A percentile compares a stretch with the other conserved stretches of the same genome.
Conservation (phyloP, 345 rosid genomes). For the Iberis pinnata region DNA sequence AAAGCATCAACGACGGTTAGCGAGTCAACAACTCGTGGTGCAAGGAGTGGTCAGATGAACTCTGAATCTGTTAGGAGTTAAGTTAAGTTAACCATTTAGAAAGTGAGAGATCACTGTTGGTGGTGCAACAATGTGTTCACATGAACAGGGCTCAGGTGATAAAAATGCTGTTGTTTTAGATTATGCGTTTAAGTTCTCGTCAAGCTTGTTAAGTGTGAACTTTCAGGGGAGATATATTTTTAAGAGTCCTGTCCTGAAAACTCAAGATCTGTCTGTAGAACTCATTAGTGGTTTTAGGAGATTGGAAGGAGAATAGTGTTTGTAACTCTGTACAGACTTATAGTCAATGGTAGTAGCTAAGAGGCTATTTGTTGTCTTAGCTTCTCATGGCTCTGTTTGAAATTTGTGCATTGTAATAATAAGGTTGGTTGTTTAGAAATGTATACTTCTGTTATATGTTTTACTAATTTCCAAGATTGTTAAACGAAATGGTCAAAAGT, state of each 20-base stretch:
- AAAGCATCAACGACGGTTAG: conserved; percentile 35
- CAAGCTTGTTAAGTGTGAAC: too few species aligned
- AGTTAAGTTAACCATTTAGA: conserved; percentile 9
- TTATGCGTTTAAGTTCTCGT: conserved; percentile 14
- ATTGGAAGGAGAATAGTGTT: conserved; percentile 27
- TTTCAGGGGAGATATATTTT: conserved; percentile 44
- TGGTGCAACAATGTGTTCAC: neutral
- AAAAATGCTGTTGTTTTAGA: conserved; percentile 1
- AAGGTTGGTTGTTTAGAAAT: too few species aligned
- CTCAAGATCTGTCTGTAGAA: too few species aligned
- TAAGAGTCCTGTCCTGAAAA: conserved; percentile 48
- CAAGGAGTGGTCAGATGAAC: conserved; percentile 42
- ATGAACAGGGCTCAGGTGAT: conserved; percentile 18
- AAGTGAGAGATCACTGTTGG: neutral
- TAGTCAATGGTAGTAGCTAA: too few species aligned
- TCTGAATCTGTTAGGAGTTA: conserved; percentile 67
- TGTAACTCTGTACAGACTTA: too few species aligned
- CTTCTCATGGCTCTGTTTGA: conserved; percentile 8
- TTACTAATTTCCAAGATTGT: too few species aligned
- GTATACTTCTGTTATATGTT: too few species aligned
- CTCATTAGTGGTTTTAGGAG: conserved; percentile 23
- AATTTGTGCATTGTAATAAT: conserved; percentile 18
- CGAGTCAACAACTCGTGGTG: conserved; percentile 32
- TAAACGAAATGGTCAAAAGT: too few species aligned
- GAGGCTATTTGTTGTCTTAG: too few species aligned